A percentile compares a stretch with the other conserved stretches of the same genome.
Evolutionary conservation across 192 early-diverging fungal species (phyloP).

Genomic region (Coemansia sp.): DNA sequence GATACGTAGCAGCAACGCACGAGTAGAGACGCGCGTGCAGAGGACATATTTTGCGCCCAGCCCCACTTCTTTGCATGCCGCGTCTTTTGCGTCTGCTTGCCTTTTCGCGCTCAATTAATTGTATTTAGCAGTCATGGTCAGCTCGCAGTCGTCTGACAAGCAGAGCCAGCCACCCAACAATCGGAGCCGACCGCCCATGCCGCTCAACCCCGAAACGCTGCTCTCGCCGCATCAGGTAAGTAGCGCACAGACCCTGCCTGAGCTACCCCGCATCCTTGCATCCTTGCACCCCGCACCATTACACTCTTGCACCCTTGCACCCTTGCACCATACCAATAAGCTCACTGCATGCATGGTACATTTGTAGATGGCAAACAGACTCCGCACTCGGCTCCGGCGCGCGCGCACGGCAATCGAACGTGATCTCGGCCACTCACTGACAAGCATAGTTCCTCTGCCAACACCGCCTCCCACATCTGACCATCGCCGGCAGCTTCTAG

Average conservation of each 20-base stretch:
- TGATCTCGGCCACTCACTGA: slow-evolving; percentile 38
- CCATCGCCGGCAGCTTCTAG: slow-evolving; percentile 9
- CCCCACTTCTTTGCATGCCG: background rate
- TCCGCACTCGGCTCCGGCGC: slow-evolving; percentile 35
- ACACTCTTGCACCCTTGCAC: too few species aligned
- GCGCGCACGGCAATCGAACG: slow-evolving; percentile 31
- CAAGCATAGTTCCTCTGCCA: slow-evolving; percentile 15
- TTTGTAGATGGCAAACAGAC: slow-evolving; percentile 30
- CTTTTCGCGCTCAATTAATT: background rate
- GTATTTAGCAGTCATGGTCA: background rate
- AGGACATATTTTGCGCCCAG: background rate
- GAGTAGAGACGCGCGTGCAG: too few species aligned
- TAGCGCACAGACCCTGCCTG: background rate
- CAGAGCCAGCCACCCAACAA: background rate
- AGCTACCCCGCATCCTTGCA: background rate
- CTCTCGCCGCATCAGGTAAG: slow-evolving; percentile 23
- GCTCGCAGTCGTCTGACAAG: background rate
- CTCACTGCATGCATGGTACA: background rate
- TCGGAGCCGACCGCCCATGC: slow-evolving; percentile 6
- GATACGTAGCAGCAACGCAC: too few species aligned
- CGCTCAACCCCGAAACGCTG: slow-evolving; percentile 1
- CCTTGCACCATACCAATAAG: background rate
- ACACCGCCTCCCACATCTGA: background rate
- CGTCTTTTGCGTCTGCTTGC: slow-evolving; percentile 8
- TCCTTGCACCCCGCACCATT: too few species aligned